Evolutionary conservation across 2,329 filamentous ascomycete genomes (phyloP), one percentile per base, ranked within the genome.

Genomic region (Rutstroemia sp.): DNA sequence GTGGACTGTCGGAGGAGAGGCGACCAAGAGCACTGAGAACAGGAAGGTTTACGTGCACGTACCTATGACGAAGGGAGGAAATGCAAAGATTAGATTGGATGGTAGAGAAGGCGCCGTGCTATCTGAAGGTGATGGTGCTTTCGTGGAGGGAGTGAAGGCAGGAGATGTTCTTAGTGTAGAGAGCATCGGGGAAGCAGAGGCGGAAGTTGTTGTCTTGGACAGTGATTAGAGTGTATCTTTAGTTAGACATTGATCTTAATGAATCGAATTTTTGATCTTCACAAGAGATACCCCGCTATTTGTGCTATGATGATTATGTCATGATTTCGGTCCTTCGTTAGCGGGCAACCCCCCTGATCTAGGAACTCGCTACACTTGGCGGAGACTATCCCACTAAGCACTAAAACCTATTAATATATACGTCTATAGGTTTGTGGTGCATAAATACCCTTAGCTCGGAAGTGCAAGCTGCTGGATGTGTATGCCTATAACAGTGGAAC

Each of bases 41-140:
- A 71, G 83, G 66, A 92, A 94, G 73, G 81, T 95, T 2, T 95
- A 86, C 70, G 73, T 94, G 38, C 90, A 95, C 70, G 62, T 95
- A 54, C 80, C 90, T 17, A 92, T 92, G 88, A 84, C 85, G 0
- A 87, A 88, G 73, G 78, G 78, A 42, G 88, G 88, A 23, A 87
- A 84, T 63, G 80, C 88, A 39, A 89, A 82, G 75, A 82, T 95
- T 58, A 79, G 80, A 62, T 74, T 86, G 64, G 87, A 79, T 66
- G 82, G 82, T 1, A 74, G 83, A 56, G 83, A 88, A 46, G 83
- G 87, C 60, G 80, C 81, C 0, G 74, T 87, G 16, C 69, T 95
- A 17, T 75, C 73, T 1, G 90, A 95, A 72, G 90, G 90, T 0
- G 90, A 95, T 71, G 89, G 89, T 16, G 88, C 87, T 1, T 94